Base-by-base conservation (phyloP, 2,329 filamentous ascomycete genomes). In the Zymoseptoria passerinii region DNA sequence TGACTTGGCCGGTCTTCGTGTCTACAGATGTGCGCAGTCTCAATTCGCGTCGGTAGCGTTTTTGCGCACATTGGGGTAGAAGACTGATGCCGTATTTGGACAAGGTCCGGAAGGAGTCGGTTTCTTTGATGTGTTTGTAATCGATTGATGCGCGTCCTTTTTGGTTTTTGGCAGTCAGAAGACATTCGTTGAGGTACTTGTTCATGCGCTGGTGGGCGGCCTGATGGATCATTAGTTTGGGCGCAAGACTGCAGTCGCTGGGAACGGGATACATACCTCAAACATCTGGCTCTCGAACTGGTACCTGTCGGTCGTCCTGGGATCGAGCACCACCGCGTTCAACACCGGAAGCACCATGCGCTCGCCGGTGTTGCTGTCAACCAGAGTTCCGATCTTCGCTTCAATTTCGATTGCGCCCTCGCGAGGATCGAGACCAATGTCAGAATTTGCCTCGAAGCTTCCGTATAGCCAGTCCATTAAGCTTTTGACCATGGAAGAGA, bases 251-350 rank as follows among this genome's bases (percentile, higher is more conserved):
- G 57, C 44, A 53, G 50, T 52, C 48, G 19, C 16, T 23, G 23
- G 9, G 19, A n/a, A 55, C 9, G 28, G 27, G n/a, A 28, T 5
- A 51, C 82, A 73, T 77, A 94, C 90, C 77, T 91, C 84, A 4
- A 88, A 92, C 92, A 97, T 96, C 61, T 85, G 89, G 70, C 91
- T 96, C 66, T 86, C 84, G 68, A 97, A 99, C 0, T 80, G 81
- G 28, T 88, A 60, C 13, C 79, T 68, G 35, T 70, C 72, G 19
- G 73, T 71, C 29, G 79, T 77, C 81, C 28, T 81, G 29, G 84
- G 81, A 52, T 79, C 78, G 19, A 95, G 73, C 6, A 95, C 77
- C 52, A 83, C 87, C 70, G 94, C 88, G 0, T 89, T 86, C 20
- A 80, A 73, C 4, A 94, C 80, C 5, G 84, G 83, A 8, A 92